Evolutionary conservation across 2,329 filamentous ascomycete genomes (phyloP).

Genomic region (Cladophialophora carrionii): DNA sequence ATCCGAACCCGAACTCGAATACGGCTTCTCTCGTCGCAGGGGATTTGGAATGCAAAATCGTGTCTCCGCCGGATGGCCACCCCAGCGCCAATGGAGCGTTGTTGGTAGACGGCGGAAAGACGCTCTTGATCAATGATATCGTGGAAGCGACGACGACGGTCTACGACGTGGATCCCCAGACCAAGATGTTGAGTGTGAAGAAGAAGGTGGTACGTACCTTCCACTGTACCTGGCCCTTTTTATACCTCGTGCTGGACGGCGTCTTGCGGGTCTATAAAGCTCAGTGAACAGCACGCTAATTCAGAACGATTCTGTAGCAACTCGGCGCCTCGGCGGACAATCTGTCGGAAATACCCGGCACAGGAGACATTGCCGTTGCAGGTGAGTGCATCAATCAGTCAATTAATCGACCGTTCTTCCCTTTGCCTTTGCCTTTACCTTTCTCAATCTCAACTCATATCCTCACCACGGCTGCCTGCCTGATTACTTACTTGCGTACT

Average conservation of each 20-base stretch:
- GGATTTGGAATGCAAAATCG: slow-evolving; percentile 26
- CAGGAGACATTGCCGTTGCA: slow-evolving; percentile 28
- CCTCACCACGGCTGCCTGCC: not conserved
- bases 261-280: no score
- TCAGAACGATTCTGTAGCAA: slow-evolving; percentile 11
- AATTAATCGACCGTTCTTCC: no score
- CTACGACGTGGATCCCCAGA: slow-evolving; percentile 28
- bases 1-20: not conserved
- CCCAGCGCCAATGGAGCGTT: slow-evolving; percentile 30
- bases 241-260: not conserved
- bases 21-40: not conserved
- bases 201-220: slow-evolving; percentile 25
- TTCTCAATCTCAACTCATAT: not conserved
- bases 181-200: slow-evolving; percentile 24
- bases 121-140: slow-evolving; percentile 28
- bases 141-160: slow-evolving; percentile 28
- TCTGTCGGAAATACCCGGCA: slow-evolving; percentile 27
- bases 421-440: not conserved
- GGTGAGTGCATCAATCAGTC: slow-evolving; percentile 15
- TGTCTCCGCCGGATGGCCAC: slow-evolving; percentile 24
- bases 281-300: not conserved
- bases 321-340: slow-evolving; percentile 30
- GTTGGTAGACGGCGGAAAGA: slow-evolving; percentile 29
- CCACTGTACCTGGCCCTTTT: not conserved
- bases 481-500: not conserved